Base-by-base conservation (phyloP, 768 basidiomycete genomes). In the Mycena vitilis region DNA sequence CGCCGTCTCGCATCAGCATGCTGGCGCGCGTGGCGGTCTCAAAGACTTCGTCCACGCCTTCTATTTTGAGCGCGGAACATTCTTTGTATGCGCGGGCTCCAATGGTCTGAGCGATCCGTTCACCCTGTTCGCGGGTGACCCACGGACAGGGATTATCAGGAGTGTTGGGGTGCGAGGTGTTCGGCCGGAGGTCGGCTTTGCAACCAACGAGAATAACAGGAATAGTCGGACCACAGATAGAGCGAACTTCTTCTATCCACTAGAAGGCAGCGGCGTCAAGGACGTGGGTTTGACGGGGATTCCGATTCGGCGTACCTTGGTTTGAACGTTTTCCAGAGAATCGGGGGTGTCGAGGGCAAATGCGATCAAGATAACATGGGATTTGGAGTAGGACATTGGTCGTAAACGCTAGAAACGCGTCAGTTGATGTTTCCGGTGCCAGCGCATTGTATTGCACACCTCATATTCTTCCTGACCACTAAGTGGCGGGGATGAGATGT, bases 391-490 rank as follows among this genome's bases (percentile, higher is more conserved):
- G 54, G 96, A 98, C 80, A 99, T 89, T 54, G 98, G 98, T 73
- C 98, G 91, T 75, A 99, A 85, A 71, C 97, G 92, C 92, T 96
- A 58, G 10, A 72, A 63, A 70, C 59, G 54, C 58, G 51, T 70
- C 60, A 47, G 42, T 48, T 57, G 53, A 71, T 71, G 64, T 67
- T 63, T 56, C 40, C 37, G 42, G 47, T 53, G 60, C 55, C 51
- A 58, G 58, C 37, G 70, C 57, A 38, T 62, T 56, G 56, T 60
- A 60, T 53, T 56, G 75, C 83, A 58, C 66, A 94, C 94, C 85
- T 99, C 97, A 79, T 99, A 98, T 82, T 98, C 97, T 84, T 99
- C 97, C 83, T 98, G 96, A 53, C 97, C 96, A 75, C 96, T 98
- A 77, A 22, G 23, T 42, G 65, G 62, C 73, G 70, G 69, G 69